Evolutionary conservation across 176 grass and related monocot species (phyloP).

Genomic region (Aegilops tauschii): DNA sequence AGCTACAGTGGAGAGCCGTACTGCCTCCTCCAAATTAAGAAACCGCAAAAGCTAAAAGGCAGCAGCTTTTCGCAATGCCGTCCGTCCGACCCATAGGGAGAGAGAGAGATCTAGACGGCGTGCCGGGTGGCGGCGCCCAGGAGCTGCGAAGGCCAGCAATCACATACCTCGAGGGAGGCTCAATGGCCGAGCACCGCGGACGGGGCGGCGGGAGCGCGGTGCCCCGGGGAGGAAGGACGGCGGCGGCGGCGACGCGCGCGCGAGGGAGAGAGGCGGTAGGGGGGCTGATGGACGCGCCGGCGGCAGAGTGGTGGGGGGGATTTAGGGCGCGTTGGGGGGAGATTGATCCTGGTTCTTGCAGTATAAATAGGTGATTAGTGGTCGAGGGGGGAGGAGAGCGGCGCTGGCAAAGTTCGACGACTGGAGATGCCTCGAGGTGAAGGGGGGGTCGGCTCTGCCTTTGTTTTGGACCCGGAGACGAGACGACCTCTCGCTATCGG

Average conservation of each 20-base stretch:
- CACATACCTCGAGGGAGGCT: not conserved
- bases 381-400: no score
- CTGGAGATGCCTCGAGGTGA: not conserved
- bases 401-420: not conserved
- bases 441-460: no score
- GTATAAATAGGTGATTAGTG: not conserved
- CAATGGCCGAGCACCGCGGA: no score
- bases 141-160: not conserved
- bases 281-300: no score
- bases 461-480: not conserved
- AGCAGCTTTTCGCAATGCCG: constrained; percentile 46
- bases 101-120: not conserved
- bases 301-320: no score
- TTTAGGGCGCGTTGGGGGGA: not conserved
- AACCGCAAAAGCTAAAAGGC: constrained; percentile 33
- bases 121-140: no score
- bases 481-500: not conserved
- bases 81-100: no score
- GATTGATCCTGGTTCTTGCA: not conserved
- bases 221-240: not conserved
- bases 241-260: no score
- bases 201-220: no score
- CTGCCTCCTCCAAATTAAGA: constrained; percentile 36
- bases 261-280: no score
- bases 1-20: constrained; percentile 33